Evolutionary conservation across 306 rosid genomes (phyloP).

Genomic region (Vicia sativa): DNA sequence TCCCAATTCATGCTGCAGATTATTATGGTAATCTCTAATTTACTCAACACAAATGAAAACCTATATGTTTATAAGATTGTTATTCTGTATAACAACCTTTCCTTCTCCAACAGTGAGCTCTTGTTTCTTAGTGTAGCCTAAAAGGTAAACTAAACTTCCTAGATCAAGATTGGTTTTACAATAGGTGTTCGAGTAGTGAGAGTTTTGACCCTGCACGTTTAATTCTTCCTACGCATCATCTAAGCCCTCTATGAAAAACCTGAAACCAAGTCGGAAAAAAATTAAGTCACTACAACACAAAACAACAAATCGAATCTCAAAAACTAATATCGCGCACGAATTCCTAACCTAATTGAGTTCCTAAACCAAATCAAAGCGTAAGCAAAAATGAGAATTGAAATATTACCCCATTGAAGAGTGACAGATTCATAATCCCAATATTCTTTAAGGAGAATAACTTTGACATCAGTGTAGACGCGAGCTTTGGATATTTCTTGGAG

Average conservation of each 20-base stretch:
- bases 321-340: too few relatives aligned
- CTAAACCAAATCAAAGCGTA: too few relatives aligned
- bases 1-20: too few relatives aligned
- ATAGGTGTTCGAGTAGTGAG: too few relatives aligned
- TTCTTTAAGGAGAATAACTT: conserved; percentile 83
- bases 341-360: too few relatives aligned
- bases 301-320: too few relatives aligned
- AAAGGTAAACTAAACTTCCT: conserved; percentile 83
- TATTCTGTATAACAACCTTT: conserved; percentile 90
- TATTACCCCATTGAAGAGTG: conserved; percentile 87
- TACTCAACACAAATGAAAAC: too few relatives aligned
- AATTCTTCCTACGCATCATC: too few relatives aligned
- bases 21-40: too few relatives aligned
- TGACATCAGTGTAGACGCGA: conserved; percentile 80
- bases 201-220: too few relatives aligned
- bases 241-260: conserved; percentile 94
- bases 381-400: too few relatives aligned
- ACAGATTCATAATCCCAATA: conserved; percentile 96
- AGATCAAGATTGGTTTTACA: conserved; percentile 83
- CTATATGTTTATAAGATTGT: conserved; percentile 95
- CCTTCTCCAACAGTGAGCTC: conserved; percentile 89
- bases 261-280: conserved; percentile 54
- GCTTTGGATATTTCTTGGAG: conserved; percentile 68
- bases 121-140: conserved; percentile 76
- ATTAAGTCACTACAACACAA: too few relatives aligned